Evolutionary conservation across 495 filamentous ascomycete genomes (phyloP).

Genomic region (Hypoxylon perforatum): DNA sequence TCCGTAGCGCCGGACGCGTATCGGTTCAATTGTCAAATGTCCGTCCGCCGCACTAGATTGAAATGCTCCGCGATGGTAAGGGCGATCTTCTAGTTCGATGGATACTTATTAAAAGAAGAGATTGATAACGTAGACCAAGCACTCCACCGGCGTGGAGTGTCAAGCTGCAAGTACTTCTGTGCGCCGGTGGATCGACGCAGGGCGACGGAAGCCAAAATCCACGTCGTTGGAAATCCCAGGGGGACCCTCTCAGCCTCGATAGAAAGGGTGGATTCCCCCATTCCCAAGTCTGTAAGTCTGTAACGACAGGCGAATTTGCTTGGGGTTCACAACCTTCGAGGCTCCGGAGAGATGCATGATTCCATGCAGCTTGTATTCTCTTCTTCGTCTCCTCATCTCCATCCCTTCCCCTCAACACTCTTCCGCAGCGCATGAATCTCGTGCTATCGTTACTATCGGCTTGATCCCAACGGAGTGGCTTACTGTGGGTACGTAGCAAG

Average conservation of each 20-base stretch:
- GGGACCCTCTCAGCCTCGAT: conserved; percentile 21
- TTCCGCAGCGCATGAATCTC: conserved; percentile 42
- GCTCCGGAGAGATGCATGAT: conserved; percentile 45
- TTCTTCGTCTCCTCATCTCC: conserved; percentile 19
- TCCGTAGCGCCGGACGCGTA: not conserved
- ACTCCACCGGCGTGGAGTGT: conserved; percentile 22
- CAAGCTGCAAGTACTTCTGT: conserved; percentile 39
- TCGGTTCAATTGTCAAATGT: conserved; percentile 12
- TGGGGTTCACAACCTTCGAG: conserved; percentile 39
- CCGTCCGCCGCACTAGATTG: conserved; percentile 19
- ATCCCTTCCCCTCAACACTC: conserved; percentile 10
- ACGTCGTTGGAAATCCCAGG: conserved; percentile 42
- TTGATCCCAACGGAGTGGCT: conserved; percentile 43
- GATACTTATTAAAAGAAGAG: conserved; percentile 5
- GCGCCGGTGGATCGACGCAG: conserved; percentile 42
- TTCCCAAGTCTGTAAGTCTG: conserved; percentile 9
- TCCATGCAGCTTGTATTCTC: conserved; percentile 45
- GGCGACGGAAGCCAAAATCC: conserved; percentile 42
- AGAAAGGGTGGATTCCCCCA: conserved; percentile 21
- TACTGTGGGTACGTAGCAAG: conserved; percentile 45
- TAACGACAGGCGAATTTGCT: conserved; percentile 1
- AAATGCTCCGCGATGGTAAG: conserved; percentile 28
- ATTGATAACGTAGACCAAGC: conserved; percentile 11
- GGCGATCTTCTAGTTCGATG: conserved; percentile 12
- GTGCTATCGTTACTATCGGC: conserved; percentile 49